Base-by-base conservation (phyloP, 2,329 filamentous ascomycete species). In the Simplicillium aogashimaense region DNA sequence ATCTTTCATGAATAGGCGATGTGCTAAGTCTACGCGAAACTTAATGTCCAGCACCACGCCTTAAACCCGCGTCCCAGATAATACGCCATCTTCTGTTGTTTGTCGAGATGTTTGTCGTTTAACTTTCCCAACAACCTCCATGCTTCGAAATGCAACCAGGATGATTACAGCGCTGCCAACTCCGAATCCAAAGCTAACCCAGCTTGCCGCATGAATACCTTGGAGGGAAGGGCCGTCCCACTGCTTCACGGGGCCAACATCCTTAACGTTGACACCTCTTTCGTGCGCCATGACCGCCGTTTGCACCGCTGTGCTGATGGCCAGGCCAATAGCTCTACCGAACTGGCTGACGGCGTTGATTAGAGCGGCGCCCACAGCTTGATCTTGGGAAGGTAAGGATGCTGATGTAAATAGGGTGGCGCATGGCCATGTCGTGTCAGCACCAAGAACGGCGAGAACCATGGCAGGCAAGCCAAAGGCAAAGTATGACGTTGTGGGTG, bases 401-500 rank as follows among this genome's bases (percentile, higher is more conserved):
- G 76, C 74, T 0, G 79, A 80, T 0, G 75, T 80, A 52, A 82
- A 83, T 1, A 86, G 66, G 0, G 76, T 78, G 14, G 85, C 60
- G 4, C 73, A 74, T 0, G 81, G 80, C 66, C 76, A 83, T 0
- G 79, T 66, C 0, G 76, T 81, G 51, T 86, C 81, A 3, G 78
- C 76, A 28, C 81, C 81, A 29, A 81, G 64, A 8, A 83, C 78
- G 7, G 71, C 69, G 3, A 86, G 60, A 0, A 78, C 57, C 75
- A 85, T 84, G 8, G 80, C 78, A 2, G 72, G 72, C 15, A 86
- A 65, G 0, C 74, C 78, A 47, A 72, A 82, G 3, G 81, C 81
- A 53, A 80, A 85, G 59, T 85, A 86, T 0, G 66, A 74, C 0
- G 76, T 81, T 2, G 62, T 55, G 0, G 70, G 64, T 0, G 76